Base-by-base conservation (phyloP, 2,329 filamentous ascomycete genomes). In the Aspergillaceae sp. region DNA sequence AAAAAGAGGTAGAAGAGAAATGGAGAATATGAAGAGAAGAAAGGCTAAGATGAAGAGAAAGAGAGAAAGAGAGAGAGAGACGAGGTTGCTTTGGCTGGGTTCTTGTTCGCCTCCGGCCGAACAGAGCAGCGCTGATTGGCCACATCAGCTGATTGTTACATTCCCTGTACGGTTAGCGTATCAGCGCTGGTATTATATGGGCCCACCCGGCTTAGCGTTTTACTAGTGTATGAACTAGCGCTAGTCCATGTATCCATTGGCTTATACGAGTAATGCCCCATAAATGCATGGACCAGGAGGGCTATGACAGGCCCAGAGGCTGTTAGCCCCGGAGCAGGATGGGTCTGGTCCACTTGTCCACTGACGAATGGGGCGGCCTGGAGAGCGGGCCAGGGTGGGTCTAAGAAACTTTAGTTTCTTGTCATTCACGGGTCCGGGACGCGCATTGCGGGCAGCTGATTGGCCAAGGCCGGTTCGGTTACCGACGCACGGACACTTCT, bases 261-360 rank as follows among this genome's bases (percentile, higher is more conserved):
- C 28, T 7, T 3, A 8, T 10, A 27, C 19, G n/a, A 9, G 7
- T 26, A 26, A n/a, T 11, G 38, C 11, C 3, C 19, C 28, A 19
- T 36, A 38, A 40, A 38, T 54, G 52, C 52, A 56, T 47, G 49
- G 52, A 45, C 54, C 54, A 11, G n/a, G 26, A 11, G 34, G 34
- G n/a, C 34, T 19, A 52, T 47, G 51, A 55, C 52, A 52, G 54
- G 54, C 45, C 45, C 48, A 49, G 49, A 51, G 52, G 48, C 19
- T 19, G 19, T 19, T 19, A 19, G 19, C 19, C 19, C 19, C 19
- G 19, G 19, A 19, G 19, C 19, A 19, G 19, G 19, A 19, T 38
- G 36, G 36, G 19, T 28, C 36, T 19, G 19, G 19, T 2, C 19
- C 19, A 19, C 19, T 19, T 19, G 19, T 19, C 2, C 19, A 19